Evolutionary conservation across 768 basidiomycete genomes (phyloP), one percentile per base, ranked within the genome.

Genomic region (Bullera alba): DNA sequence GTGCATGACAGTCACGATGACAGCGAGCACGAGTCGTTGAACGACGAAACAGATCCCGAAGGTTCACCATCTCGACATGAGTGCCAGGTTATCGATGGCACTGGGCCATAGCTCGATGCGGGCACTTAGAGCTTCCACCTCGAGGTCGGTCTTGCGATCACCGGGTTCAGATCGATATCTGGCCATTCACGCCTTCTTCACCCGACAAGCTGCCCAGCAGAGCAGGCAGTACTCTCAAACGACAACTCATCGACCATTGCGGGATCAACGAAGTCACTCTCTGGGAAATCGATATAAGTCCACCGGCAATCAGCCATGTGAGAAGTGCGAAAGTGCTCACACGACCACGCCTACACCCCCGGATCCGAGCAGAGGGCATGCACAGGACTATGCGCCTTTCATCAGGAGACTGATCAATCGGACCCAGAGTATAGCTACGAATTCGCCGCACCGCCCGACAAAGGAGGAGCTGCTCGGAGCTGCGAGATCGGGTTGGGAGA

Each of bases 401-500:
- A 70, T 72, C 19, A 49, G 54, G 19, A 53, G 70, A 25, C 54
- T 72, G 21, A 67, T 72, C 21, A 43, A 59, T 16, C 54, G 52
- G 2, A 56, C 63, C 2, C 44, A 43, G 10, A 36, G 52, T 4
- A 48, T 61, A 3, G 48, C 49, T 10, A n/a, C 53, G 4, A 55
- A 69, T 29, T 60, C 70, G 8, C 61, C 63, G n/a, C 67, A 67
- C 54, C 60, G 71, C 30, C 93, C 91, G 0, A 87, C 88, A 0
- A 81, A 84, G 36, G 91, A 95, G 38, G 88, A 96, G 67, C 83
- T 97, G 51, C 78, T 97, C 29, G 81, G 80, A 17, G 84, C 88
- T 3, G 84, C 92, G 3, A 85, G 79, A 26, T 83, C 84, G n/a
- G 91, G 92, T 70, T 90, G 90, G 83, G 81, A 93, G 58, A 82